Evolutionary conservation across 2,329 filamentous ascomycete species (phyloP).

Genomic region (Xylariaceae sp.): DNA sequence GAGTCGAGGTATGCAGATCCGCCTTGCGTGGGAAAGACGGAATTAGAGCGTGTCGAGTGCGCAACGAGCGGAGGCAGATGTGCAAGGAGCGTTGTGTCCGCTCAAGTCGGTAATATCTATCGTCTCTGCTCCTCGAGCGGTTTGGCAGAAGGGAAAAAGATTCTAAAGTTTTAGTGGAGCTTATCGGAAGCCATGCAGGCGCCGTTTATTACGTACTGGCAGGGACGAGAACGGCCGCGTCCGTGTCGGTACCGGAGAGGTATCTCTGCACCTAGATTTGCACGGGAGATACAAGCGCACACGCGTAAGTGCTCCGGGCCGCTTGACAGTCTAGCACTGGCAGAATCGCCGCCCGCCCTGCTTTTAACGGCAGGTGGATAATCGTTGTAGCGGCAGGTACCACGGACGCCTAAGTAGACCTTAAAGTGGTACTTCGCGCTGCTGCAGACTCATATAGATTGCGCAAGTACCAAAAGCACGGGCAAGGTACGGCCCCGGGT

Average conservation of each 20-base stretch:
- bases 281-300: too few relatives aligned
- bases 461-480: not conserved
- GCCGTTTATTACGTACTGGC: not conserved
- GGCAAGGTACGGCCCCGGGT: not conserved
- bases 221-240: too few relatives aligned
- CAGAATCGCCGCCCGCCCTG: too few relatives aligned
- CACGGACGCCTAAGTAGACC: not conserved
- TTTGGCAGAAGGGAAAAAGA: not conserved
- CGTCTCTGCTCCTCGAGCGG: not conserved
- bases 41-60: not conserved
- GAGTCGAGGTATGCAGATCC: too few relatives aligned
- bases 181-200: constrained; percentile 11
- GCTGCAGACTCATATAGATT: not conserved
- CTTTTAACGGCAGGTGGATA: not conserved
- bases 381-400: not conserved
- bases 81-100: too few relatives aligned
- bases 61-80: not conserved
- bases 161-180: constrained; percentile 14
- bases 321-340: too few relatives aligned
- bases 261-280: too few relatives aligned
- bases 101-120: not conserved
- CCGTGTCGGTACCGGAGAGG: too few relatives aligned
- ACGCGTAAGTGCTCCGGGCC: too few relatives aligned
- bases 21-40: too few relatives aligned
- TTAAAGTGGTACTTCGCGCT: not conserved